Evolutionary conservation across 768 basidiomycete species (phyloP), one percentile per base, ranked within the genome.

Genomic region (Hebeloma cylindrosporum): DNA sequence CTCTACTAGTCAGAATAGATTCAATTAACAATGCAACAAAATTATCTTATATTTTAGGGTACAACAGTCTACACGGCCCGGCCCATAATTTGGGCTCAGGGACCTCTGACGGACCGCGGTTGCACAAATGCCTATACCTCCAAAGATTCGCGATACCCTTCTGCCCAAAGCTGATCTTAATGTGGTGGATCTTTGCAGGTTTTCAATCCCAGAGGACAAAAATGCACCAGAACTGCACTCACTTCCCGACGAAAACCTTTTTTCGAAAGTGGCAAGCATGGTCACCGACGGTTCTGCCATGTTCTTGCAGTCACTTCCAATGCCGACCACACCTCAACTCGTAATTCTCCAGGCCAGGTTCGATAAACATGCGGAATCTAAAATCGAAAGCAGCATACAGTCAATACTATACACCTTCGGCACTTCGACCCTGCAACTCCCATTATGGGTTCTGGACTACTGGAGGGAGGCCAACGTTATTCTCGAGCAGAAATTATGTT

Each of bases 391-490:
- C 16, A 29, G 14, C 5, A 10, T 20, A 8, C 26, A 34, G 35
- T 40, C 43, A 10, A 18, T 50, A 8, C 20, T 26, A 14, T 50
- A 50, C 20, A 35, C 48, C 10, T 26, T 28, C 14, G 1, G 21
- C 10, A 29, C 4, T 11, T 4, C 8, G 7, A 30, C 20, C 18
- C 11, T 50, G 9, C 42, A 33, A 21, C 26, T 56, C 25, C 45
- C 48, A 10, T 34, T 56, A 3, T 56, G 54, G 54, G 45, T 53
- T 13, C 14, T 56, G 3, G 48, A 44, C 3, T 56, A 40, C 33
- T 56, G 51, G 54, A 45, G 16, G 16, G 25, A 36, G 4, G 45
- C 35, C 9, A 28, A 47, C 20, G 17, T 18, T 3, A 28, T 56
- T 30, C 8, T 47, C 6, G 38, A 32, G 5, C 30, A 30, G 3